Base-by-base conservation (phyloP, 2,329 filamentous ascomycete genomes). In the Aspergillus luchuensis region DNA sequence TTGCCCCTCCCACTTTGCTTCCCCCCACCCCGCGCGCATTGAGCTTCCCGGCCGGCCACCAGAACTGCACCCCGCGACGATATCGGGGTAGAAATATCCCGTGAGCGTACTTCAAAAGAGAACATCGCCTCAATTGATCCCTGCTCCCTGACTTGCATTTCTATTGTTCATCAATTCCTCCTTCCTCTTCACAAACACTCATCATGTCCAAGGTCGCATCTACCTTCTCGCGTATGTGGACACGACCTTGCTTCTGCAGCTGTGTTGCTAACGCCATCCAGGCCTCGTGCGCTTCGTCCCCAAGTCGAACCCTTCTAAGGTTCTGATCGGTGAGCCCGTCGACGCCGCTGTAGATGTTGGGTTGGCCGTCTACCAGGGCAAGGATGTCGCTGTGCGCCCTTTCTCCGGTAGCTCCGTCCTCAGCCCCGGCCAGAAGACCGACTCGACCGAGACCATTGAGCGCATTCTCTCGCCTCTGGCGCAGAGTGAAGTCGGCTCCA, bases 231-330 rank as follows among this genome's bases (percentile, higher is more conserved):
- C 73, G 73, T 74, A 69, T 41, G 69, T 62, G 38, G 10, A 55
- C 41, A 51, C 47, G 52, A 52, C 38, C 8, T 21, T 8, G 23
- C 2, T 10, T 8, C 30, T 8, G 13, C 13, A 13, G n/a, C 28
- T 28, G 19, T 28, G 5, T 7, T 4, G 11, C 56, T 66, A 52
- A 67, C 45, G 56, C 6, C 23, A 33, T 39, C n/a, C 56, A 87
- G 85, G 85, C 71, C 81, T 88, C 60, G 84, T 87, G 65, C 84
- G 85, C 56, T 87, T 88, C 67, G 71, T 82, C 17, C 82, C 85
- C 56, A 83, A 81, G 68, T 81, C 79, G 5, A 80, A 82, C 51
- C 71, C 77, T 39, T 73, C 75, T 60, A 81, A 80, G 63, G 70
- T 85, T 56, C 74, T 85, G 51, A 82, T 87, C 66, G 85, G 85